These are phyloP conservation scores for Fonsecaea monophora DNA, from an alignment of 2,329 filamentous ascomycete species.

Conservation along the genomic window DNA sequence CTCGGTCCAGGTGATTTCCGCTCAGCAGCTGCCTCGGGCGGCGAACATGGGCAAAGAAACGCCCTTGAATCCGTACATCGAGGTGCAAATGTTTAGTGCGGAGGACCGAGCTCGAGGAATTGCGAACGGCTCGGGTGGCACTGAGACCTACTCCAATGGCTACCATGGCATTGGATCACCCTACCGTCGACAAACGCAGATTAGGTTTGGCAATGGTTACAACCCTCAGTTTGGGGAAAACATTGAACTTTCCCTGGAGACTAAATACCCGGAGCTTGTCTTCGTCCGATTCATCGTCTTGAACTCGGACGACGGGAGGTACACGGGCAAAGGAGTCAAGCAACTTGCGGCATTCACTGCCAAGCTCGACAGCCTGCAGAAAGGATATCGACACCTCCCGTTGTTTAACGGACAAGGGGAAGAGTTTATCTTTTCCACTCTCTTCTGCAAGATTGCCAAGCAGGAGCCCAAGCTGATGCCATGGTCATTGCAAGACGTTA, in stretches of 20 bases:
- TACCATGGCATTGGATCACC: slow-evolving; percentile 73
- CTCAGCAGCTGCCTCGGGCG: slow-evolving; percentile 89
- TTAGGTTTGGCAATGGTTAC: slow-evolving; percentile 88
- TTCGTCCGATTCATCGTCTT: slow-evolving; percentile 94
- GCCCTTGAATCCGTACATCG: slow-evolving; percentile 88
- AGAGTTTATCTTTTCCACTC: slow-evolving; percentile 90
- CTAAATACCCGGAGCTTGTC: slow-evolving; percentile 91
- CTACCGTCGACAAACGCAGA: slow-evolving; percentile 77
- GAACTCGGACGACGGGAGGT: slow-evolving; percentile 79
- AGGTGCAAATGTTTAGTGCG: slow-evolving; percentile 92
- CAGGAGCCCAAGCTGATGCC: slow-evolving; percentile 53
- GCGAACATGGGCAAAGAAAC: slow-evolving; percentile 73
- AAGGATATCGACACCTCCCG: slow-evolving; percentile 91
- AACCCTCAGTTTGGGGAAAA: slow-evolving; percentile 85
- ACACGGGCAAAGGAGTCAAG: slow-evolving; percentile 66
- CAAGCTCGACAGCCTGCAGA: slow-evolving; percentile 85
- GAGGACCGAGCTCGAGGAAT: slow-evolving; percentile 86
- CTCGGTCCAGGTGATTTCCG: slow-evolving; percentile 86
- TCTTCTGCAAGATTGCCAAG: slow-evolving; percentile 87
- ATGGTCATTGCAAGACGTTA: slow-evolving; percentile 33
- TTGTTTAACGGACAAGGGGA: slow-evolving; percentile 88
- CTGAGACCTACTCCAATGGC: slow-evolving; percentile 68
- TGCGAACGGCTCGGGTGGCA: slow-evolving; percentile 69
- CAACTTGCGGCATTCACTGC: slow-evolving; percentile 88
- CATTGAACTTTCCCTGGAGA: slow-evolving; percentile 81